These are phyloP conservation scores for Luzula sylvatica DNA, from an alignment of 176 grass and related monocot genomes.

Conservation along the genomic window DNA sequence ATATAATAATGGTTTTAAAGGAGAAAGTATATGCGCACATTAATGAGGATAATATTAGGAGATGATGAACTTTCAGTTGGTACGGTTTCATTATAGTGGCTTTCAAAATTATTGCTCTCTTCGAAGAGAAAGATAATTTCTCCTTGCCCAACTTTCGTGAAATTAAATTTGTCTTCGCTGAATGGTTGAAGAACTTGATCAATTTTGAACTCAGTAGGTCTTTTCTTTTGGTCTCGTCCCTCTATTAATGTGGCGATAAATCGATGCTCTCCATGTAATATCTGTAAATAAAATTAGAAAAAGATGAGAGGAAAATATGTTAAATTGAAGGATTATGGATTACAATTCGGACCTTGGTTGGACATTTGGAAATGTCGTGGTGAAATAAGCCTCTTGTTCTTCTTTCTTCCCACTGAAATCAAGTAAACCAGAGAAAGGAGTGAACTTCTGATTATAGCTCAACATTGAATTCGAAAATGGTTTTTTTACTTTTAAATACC, in stretches of 20 bases:
- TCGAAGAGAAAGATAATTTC: constrained; percentile 72
- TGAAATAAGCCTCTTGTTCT: constrained; percentile 50
- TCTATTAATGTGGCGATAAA: constrained; percentile 61
- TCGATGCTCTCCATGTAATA: constrained; percentile 47
- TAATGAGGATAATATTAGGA: constrained; percentile 50
- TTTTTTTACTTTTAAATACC: constrained; percentile 30
- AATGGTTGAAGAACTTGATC: constrained; percentile 77
- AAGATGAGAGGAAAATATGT: neutral
- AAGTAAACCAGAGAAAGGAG: neutral
- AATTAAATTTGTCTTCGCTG: constrained; percentile 76
- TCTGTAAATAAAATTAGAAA: constrained; percentile 19
- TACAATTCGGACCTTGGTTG: constrained; percentile 40
- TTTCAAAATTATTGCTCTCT: constrained; percentile 29
- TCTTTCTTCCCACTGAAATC: constrained; percentile 54
- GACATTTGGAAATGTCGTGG: constrained; percentile 55
- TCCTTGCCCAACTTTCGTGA: constrained; percentile 78
- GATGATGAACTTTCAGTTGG: constrained; percentile 17
- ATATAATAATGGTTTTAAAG: neutral
- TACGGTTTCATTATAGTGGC: constrained; percentile 7
- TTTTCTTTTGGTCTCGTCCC: constrained; percentile 82
- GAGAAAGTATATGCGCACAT: constrained; percentile 28
- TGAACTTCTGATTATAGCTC: neutral
- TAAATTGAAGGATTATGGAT: neutral
- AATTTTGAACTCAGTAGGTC: constrained; percentile 72
- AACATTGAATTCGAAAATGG: neutral